Evolutionary conservation across 192 early-diverging fungal genomes (phyloP).

Genomic region (Spinellus fusiger): DNA sequence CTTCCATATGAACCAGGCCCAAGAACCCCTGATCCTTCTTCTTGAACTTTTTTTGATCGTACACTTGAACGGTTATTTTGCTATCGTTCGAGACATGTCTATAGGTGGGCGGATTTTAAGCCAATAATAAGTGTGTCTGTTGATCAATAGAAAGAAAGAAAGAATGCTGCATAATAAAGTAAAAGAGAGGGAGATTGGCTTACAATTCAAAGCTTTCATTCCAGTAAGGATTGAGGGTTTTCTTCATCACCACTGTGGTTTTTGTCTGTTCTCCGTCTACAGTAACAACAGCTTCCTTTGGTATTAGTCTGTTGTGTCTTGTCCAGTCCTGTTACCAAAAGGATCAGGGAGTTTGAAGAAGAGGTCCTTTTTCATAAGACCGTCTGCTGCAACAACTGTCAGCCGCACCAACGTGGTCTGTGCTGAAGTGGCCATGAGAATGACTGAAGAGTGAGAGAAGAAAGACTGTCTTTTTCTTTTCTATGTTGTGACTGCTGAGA

Average conservation of each 20-base stretch:
- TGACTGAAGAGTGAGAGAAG: not conserved
- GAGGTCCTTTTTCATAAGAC: constrained; percentile 85
- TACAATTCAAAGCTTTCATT: constrained; percentile 84
- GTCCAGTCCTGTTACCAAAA: constrained; percentile 55
- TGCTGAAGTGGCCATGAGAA: not conserved
- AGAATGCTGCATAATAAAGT: not conserved
- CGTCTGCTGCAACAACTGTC: constrained; percentile 85
- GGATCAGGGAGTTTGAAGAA: constrained; percentile 90
- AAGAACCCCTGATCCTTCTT: constrained; percentile 82
- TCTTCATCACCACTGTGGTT: constrained; percentile 80
- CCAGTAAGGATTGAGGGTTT: constrained; percentile 95
- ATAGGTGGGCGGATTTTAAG: not conserved
- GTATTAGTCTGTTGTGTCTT: too few species aligned
- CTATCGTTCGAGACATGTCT: constrained; percentile 63
- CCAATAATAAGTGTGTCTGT: too few species aligned
- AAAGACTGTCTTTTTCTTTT: not conserved
- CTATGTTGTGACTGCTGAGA: not conserved
- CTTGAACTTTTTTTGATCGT: constrained; percentile 95
- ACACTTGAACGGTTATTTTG: constrained; percentile 87
- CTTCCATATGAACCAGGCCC: constrained; percentile 77
- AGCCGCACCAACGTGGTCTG: constrained; percentile 14
- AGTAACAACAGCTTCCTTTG: constrained; percentile 62
- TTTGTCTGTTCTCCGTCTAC: constrained; percentile 96
- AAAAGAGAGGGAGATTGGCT: constrained; percentile 2
- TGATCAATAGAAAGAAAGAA: constrained; percentile 3